Evolutionary conservation across 2,329 filamentous ascomycete genomes (phyloP).

Genomic region (Ascochyta clinopodiicola): DNA sequence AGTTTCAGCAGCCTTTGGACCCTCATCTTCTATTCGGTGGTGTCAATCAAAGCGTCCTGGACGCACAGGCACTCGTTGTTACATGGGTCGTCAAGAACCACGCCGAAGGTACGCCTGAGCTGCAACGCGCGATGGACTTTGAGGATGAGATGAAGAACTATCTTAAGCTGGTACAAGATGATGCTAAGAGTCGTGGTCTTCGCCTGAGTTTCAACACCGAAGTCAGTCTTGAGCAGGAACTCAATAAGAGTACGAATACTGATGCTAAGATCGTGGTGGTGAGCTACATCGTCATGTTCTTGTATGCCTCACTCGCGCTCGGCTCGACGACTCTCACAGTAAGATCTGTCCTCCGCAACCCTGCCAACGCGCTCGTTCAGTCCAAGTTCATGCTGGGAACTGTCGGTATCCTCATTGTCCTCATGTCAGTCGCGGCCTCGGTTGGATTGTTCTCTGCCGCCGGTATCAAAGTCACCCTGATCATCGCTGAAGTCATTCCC

Average conservation of each 20-base stretch:
- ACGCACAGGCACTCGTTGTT: constrained; percentile 81
- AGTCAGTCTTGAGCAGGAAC: constrained; percentile 90
- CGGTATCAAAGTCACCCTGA: constrained; percentile 92
- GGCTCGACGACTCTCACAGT: constrained; percentile 85
- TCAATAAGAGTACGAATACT: constrained; percentile 98
- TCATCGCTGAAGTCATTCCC: constrained; percentile 97
- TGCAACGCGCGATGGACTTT: constrained; percentile 84
- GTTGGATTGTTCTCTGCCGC: constrained; percentile 93
- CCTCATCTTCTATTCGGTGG: constrained; percentile 87
- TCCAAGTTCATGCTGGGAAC: constrained; percentile 97
- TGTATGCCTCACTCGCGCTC: constrained; percentile 92
- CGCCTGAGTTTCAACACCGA: constrained; percentile 94
- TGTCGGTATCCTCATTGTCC: constrained; percentile 89
- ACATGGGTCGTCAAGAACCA: constrained; percentile 96
- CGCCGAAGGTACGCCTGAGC: constrained; percentile 72
- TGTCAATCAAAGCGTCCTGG: constrained; percentile 69
- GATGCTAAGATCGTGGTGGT: constrained; percentile 96
- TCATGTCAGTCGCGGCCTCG: constrained; percentile 96
- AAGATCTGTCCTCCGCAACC: constrained; percentile 79
- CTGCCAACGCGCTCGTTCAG: constrained; percentile 84
- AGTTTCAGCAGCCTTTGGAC: constrained; percentile 87
- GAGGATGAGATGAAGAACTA: constrained; percentile 78
- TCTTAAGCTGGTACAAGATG: constrained; percentile 77
- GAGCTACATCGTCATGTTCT: constrained; percentile 98
- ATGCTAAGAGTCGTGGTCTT: constrained; percentile 79